phyloP scores from a whole-genome alignment of 208 protist genomes.

The Wallacemonas rigidus region DNA sequence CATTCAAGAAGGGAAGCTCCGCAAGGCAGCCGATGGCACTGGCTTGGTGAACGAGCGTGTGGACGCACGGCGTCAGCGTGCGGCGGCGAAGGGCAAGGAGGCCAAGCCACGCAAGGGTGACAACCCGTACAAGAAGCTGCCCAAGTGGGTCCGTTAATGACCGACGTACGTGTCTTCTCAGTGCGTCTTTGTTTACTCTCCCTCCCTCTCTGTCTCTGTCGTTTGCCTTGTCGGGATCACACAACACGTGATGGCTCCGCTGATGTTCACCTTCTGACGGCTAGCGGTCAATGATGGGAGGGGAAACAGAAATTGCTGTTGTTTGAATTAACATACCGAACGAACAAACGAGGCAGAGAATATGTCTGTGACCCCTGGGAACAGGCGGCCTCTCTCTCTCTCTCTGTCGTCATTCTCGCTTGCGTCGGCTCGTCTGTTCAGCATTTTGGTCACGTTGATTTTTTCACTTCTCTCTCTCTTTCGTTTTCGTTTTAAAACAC shows the following conservation, averaged over 20 bases:
- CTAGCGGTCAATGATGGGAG: too few species aligned
- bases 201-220: not conserved
- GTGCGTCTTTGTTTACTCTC: not conserved
- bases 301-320: too few species aligned
- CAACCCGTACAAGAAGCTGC: conserved; percentile 88
- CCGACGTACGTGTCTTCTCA: too few species aligned
- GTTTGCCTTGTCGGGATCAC: too few species aligned
- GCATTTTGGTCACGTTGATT: not conserved
- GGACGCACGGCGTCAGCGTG: conserved; percentile 48
- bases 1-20: conserved; percentile 63
- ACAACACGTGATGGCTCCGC: too few species aligned
- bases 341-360: too few species aligned
- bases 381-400: not conserved
- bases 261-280: too few species aligned
- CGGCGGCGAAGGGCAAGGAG: conserved; percentile 50
- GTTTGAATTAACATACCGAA: too few species aligned
- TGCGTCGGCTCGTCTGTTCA: not conserved
- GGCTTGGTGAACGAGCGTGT: conserved; percentile 60
- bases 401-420: conserved; percentile 5
- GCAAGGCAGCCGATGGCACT: conserved; percentile 52
- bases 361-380: too few species aligned
- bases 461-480: not conserved
- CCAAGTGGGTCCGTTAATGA: conserved; percentile 83
- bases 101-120: conserved; percentile 61
- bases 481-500: conserved; percentile 6